phyloP scores from a whole-genome alignment of 257 asterid genomes.

The Plantago ovata region DNA sequence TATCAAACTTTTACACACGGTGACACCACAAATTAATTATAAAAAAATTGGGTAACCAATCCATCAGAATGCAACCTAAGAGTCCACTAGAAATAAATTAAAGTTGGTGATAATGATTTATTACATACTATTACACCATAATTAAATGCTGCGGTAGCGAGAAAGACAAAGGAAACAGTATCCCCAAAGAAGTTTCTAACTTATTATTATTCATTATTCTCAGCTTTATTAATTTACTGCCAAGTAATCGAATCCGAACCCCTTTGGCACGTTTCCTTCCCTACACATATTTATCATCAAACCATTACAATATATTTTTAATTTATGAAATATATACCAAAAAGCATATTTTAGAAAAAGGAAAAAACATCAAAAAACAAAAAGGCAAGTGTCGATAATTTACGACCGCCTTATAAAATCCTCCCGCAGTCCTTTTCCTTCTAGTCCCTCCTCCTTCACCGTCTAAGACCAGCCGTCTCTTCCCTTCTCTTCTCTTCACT shows the following conservation, averaged over 20 bases:
- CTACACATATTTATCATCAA: constrained; percentile 13
- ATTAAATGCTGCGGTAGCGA: neutral
- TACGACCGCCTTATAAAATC: constrained; percentile 37
- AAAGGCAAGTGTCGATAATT: neutral
- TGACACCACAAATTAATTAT: too few relatives aligned
- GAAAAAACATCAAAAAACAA: neutral
- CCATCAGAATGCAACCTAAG: too few relatives aligned
- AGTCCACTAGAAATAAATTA: too few relatives aligned
- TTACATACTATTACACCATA: too few relatives aligned
- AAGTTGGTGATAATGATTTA: too few relatives aligned
- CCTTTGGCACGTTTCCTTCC: constrained; percentile 39
- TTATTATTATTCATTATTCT: too few relatives aligned
- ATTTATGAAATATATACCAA: neutral
- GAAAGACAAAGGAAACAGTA: constrained; percentile 8
- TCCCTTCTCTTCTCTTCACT: constrained; percentile 6
- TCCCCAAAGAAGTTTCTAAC: constrained; percentile 20
- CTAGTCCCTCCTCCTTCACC: constrained; percentile 21
- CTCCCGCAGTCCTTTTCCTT: constrained; percentile 26
- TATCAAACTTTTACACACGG: too few relatives aligned
- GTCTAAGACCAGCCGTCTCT: constrained; percentile 26
- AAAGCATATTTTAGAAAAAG: too few relatives aligned
- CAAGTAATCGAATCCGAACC: constrained; percentile 11
- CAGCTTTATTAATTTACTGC: too few relatives aligned
- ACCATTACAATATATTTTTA: too few relatives aligned
- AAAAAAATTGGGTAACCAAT: too few relatives aligned